Evolutionary conservation across 2,329 filamentous ascomycete species (phyloP), one percentile per base, ranked within the genome.

Genomic region (Verticillium albo-atrum): DNA sequence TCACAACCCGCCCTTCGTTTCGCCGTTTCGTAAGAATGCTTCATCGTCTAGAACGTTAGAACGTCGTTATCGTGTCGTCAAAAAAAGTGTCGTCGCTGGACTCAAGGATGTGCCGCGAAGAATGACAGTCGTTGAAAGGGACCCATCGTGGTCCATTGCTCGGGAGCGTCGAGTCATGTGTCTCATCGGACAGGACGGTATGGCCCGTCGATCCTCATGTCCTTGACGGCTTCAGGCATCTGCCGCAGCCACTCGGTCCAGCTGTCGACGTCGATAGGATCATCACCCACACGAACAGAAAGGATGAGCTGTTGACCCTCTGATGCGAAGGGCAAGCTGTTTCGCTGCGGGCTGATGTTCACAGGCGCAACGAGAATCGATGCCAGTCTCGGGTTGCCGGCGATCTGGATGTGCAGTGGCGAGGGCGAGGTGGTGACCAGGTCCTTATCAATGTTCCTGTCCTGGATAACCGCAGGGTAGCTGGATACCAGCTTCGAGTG

Each of bases 161-260:
- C 30, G 30, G 30, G 30, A 3, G 9, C 9, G 7, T 25, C n/a
- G 10, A 50, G 7, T 9, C 7, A 23, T 7, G 25, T 23, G 42
- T 25, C 42, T 50, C 42, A 50, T 30, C 74, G 71, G 65, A 75
- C 75, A 67, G 73, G 73, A 68, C 71, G 71, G 61, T 73, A 82
- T 23, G 81, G 79, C 3, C 80, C 80, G 26, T 85, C 82, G 51
- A 85, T 77, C 68, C 79, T 82, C 58, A 85, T 74, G 60, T 85
- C 82, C 64, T 74, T 79, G 63, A 85, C 77, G 7, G 81, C 79
- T 59, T 84, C 81, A 2, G 83, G 83, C 77, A 86, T 82, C 66
- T 82, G 72, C 25, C 83, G 79, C 62, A 86, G 69, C 82, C 83
- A 86, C 66, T 86, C 82, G 58, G 78, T 74, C 82, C 83, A 85